phyloP scores from a whole-genome alignment of 352 stramenopile species.

The Phytopythium kandeliae region DNA sequence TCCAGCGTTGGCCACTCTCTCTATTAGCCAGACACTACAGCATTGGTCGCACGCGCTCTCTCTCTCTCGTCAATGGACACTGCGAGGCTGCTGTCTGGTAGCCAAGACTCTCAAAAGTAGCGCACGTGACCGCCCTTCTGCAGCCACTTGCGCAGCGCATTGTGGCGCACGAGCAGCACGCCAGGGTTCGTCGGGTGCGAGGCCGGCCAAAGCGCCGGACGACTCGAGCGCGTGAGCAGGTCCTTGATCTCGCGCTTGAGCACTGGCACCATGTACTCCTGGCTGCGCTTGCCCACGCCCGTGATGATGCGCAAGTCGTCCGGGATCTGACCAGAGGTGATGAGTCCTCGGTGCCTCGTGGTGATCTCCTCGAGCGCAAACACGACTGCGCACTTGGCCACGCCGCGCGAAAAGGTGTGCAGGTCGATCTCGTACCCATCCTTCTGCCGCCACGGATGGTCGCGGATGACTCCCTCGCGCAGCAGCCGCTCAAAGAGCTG shows the following conservation, averaged over 20 bases:
- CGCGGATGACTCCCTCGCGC: slow-evolving; percentile 29
- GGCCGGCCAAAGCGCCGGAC: slow-evolving; percentile 41
- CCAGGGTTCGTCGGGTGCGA: slow-evolving; percentile 52
- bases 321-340: slow-evolving; percentile 10
- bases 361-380: slow-evolving; percentile 48
- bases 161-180: slow-evolving; percentile 45
- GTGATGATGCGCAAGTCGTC: slow-evolving; percentile 69
- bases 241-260: slow-evolving; percentile 44
- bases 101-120: too few relatives aligned
- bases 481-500: slow-evolving; percentile 45
- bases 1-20: too few relatives aligned
- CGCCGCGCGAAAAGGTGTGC: slow-evolving; percentile 57
- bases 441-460: slow-evolving; percentile 43
- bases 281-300: slow-evolving; percentile 57
- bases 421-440: slow-evolving; percentile 65
- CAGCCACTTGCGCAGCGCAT: slow-evolving; percentile 52
- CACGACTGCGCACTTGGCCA: slow-evolving; percentile 69
- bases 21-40: too few relatives aligned
- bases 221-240: slow-evolving; percentile 44
- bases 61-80: too few relatives aligned
- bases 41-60: too few relatives aligned
- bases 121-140: slow-evolving; percentile 30
- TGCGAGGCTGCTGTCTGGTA: too few relatives aligned
- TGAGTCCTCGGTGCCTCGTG: slow-evolving; percentile 20
- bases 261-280: slow-evolving; percentile 52